Evolutionary conservation across 164 flowering plant genomes (phyloP), one percentile per base, ranked within the genome.

Genomic region (Magnolia officinalis): DNA sequence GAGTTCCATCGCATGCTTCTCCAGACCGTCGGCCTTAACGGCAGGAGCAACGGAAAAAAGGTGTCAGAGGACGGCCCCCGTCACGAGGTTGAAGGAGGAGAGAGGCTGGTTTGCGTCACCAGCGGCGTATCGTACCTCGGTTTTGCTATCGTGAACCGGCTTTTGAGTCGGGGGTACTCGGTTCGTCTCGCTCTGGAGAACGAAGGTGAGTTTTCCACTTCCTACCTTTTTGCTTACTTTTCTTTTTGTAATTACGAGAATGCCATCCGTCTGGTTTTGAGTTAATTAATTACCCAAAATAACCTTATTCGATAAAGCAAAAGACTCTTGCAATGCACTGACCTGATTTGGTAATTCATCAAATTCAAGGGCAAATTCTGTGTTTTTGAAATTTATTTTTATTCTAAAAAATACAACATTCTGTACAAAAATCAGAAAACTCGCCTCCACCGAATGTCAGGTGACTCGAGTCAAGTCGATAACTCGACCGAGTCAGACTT

Each of bases 101-200:
- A 13, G 88, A 85, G 58, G 79, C n/a, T 84, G 71, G 94, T 93
- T 8, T 90, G 96, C 31, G 93, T 93, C 23, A 93, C 98, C 24
- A 90, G 96, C 75, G 96, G 96, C 20, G 81, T 86, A 20, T 90
- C 98, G 1, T 90, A 78, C 80, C 63, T 91, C 18, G 95, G 96
- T n/a, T 82, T 87, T 4, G 93, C 95, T 66, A 65, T 93, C 50
- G 91, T 89, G 9, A 81, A 87, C 65, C 82, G 71, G 19, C 92
- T 93, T 59, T 65, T 93, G 26, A 63, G 68, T 63, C 84, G 84
- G 2, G 92, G 98, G 4, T 93, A 89, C 80, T 84, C 86, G 18
- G 93, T 93, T 14, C 87, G 98, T 20, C 75, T 90, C 81, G 78
- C 88, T 65, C 86, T 93, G 37, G 88, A 88, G 21, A 89, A 80